Base-by-base conservation (phyloP, 2,329 filamentous ascomycete genomes). In the Septoria linicola region DNA sequence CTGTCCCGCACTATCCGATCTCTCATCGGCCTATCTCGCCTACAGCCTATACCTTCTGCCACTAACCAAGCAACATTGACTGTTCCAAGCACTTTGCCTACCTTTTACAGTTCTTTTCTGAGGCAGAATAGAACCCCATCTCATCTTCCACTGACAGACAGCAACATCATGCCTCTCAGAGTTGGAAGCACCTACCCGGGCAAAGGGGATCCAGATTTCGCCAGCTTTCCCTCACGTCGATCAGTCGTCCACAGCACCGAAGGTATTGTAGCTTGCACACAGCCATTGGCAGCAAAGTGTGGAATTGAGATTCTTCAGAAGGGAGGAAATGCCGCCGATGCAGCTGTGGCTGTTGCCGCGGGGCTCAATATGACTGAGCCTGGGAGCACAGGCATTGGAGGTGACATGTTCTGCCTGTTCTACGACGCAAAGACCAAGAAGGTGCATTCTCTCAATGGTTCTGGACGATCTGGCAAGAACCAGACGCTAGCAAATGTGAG, bases 371-470 rank as follows among this genome's bases (percentile, higher is more conserved):
- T 97, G 66, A 96, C 92, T 0, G 93, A 99, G 68, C 93, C 93
- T 6, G 84, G 84, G 53, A 93, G 88, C 4, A 97, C 93, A 0
- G 93, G 93, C 34, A 96, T 99, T 54, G 93, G 93, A 51, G 93
- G 93, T 57, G 93, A 99, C 72, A 90, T 96, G 84, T 99, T 97
- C 73, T 91, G 91, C 70, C 81, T 97, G 30, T 96, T 83, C 77
- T 97, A 92, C 75, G 82, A 95, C 67, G 89, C 89, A 35, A 81
- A 85, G 61, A 88, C 85, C 0, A 87, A 87, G 66, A 87, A 87
- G 57, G 85, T 97, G 7, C 85, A 84, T 48, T 88, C 90, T 8
- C 75, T 97, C 70, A 99, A 99, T 70, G 93, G 91, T 16, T 96
- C 91, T 1, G 93, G 93, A n/a, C 84, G 93, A 21, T 82, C 89